A percentile compares a stretch with the other conserved stretches of the same genome.
These are phyloP conservation scores for Irpex sp. DNA, from an alignment of 1,284 basidiomycete genomes.

Conservation along the genomic window DNA sequence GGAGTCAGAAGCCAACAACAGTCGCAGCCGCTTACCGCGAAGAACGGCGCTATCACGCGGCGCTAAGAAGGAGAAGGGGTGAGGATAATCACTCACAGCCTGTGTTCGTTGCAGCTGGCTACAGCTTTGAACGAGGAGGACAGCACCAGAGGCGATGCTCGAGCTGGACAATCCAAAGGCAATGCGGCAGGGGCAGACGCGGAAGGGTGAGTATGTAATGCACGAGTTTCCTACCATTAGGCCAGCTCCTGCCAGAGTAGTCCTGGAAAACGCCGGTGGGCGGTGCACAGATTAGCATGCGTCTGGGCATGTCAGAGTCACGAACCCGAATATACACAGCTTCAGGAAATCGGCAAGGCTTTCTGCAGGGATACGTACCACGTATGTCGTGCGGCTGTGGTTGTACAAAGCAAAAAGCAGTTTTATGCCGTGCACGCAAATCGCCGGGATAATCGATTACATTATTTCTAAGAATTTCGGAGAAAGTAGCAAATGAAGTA, in stretches of 20 bases:
- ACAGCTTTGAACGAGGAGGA: not conserved
- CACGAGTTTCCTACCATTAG: no score
- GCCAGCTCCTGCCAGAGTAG: not conserved
- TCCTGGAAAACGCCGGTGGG: not conserved
- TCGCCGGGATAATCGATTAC: not conserved
- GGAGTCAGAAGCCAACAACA: not conserved
- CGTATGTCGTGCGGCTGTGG: not conserved
- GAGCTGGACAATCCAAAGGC: not conserved
- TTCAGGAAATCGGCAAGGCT: no score
- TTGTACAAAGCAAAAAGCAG: not conserved
- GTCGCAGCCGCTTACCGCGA: slow-evolving; percentile 1
- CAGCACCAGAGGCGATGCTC: not conserved
- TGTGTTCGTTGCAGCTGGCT: no score
- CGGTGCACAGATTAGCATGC: not conserved
- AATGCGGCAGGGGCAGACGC: no score
- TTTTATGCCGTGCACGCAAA: not conserved
- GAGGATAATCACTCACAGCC: not conserved
- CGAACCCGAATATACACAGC: not conserved
- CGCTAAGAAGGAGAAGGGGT: not conserved
- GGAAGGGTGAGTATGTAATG: no score
- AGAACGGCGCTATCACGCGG: not conserved
- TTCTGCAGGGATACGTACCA: no score
- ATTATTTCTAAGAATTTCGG: not conserved
- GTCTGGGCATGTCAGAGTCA: not conserved
- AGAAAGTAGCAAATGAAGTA: not conserved